These are phyloP conservation scores for Tieghemiomyces parasiticus DNA, from an alignment of 192 early-diverging fungal genomes.

Conservation along the genomic window DNA sequence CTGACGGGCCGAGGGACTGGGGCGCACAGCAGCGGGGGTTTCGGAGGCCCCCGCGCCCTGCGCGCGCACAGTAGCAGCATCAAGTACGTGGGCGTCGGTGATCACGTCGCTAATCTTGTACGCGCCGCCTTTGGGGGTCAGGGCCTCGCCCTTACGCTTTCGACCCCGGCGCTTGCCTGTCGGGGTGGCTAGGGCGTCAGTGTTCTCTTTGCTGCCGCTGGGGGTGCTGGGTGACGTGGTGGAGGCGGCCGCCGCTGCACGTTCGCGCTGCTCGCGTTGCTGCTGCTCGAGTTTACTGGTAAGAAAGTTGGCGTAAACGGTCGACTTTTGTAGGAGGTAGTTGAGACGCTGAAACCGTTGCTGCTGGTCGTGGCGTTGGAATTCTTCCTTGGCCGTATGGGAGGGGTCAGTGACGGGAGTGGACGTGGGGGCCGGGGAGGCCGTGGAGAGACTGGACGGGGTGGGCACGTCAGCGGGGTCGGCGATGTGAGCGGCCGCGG, in stretches of 20 bases:
- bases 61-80: not conserved
- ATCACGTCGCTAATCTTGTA: conserved; percentile 11
- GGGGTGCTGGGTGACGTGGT: not conserved
- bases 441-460: too few species aligned
- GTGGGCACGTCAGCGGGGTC: too few species aligned
- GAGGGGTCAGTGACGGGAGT: not conserved
- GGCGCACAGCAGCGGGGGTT: conserved; percentile 15
- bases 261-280: conserved; percentile 11
- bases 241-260: not conserved
- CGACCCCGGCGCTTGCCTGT: not conserved
- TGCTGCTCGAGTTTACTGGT: conserved; percentile 48
- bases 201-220: not conserved
- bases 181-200: not conserved
- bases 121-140: not conserved
- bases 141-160: not conserved
- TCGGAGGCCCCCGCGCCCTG: not conserved
- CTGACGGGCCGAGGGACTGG: conserved; percentile 45
- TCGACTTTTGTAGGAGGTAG: conserved; percentile 68
- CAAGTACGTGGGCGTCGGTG: conserved; percentile 6
- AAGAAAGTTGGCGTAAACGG: conserved; percentile 65
- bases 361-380: conserved; percentile 35
- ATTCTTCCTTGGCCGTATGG: conserved; percentile 44
- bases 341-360: conserved; percentile 58
- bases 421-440: too few species aligned
- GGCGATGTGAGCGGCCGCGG: too few species aligned